phyloP scores from a whole-genome alignment of 225 moss, liverwort and hornwort genomes.

The Sphagnum tenellum region DNA sequence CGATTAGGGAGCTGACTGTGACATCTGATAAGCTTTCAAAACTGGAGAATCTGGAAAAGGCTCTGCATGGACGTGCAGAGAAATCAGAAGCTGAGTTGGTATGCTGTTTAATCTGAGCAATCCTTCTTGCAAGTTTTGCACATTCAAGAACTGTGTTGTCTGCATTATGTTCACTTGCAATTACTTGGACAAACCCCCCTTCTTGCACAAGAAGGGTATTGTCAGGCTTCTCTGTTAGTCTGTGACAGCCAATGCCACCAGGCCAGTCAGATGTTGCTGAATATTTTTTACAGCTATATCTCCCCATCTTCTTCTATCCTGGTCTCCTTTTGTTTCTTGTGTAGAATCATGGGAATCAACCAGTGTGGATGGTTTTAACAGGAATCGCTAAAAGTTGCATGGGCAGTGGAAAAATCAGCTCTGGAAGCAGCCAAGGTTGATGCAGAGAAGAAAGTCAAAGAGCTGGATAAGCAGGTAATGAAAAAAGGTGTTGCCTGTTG shows the following conservation, averaged over 20 bases:
- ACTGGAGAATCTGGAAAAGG: slow-evolving; percentile 52
- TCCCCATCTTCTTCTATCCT: too few species aligned
- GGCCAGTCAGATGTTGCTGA: too few species aligned
- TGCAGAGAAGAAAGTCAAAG: slow-evolving; percentile 78
- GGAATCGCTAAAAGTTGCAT: slow-evolving; percentile 68
- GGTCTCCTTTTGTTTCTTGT: too few species aligned
- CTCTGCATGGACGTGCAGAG: slow-evolving; percentile 71
- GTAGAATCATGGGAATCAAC: too few species aligned
- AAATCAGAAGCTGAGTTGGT: slow-evolving; percentile 91
- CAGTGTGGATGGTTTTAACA: slow-evolving; percentile 6
- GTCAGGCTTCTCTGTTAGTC: too few species aligned
- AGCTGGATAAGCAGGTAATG: slow-evolving; percentile 75
- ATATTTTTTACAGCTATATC: too few species aligned
- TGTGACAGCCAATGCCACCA: too few species aligned
- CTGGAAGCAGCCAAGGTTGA: slow-evolving; percentile 61
- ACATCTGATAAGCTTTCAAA: slow-evolving; percentile 61
- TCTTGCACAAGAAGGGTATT: too few species aligned
- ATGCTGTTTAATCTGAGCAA: slow-evolving; percentile 1
- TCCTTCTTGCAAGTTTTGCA: neutral
- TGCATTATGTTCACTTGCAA: too few species aligned
- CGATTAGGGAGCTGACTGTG: slow-evolving; percentile 64
- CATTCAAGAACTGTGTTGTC: too few species aligned
- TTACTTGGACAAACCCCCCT: too few species aligned
- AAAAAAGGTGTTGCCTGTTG: too few species aligned
- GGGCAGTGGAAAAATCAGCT: slow-evolving; percentile 86